Evolutionary conservation across 805 yeast genomes (phyloP).

Genomic region (Dipodascopsis uninucleata): DNA sequence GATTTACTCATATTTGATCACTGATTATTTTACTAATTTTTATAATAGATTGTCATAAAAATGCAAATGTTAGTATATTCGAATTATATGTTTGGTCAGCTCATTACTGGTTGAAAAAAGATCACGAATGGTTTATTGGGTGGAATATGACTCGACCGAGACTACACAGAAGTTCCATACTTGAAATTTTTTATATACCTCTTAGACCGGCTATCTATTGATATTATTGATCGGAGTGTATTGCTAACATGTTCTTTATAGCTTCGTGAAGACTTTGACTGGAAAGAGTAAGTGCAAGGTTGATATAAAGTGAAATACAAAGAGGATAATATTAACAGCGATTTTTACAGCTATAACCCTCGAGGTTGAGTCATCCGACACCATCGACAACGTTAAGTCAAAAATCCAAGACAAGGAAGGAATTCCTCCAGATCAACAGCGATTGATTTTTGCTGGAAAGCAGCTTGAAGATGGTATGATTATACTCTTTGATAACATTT

Average conservation of each 20-base stretch:
- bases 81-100: no score
- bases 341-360: slow-evolving; percentile 66
- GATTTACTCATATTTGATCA: no score
- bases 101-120: no score
- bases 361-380: slow-evolving; percentile 98
- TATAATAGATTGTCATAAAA: no score
- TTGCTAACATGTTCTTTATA: slow-evolving; percentile 9
- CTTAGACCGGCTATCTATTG: no score
- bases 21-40: no score
- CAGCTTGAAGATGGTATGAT: slow-evolving; percentile 81
- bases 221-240: background rate
- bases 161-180: no score
- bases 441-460: slow-evolving; percentile 99
- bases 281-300: slow-evolving; percentile 34
- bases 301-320: background rate
- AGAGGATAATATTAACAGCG: background rate
- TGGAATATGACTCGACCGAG: no score
- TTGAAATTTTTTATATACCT: no score
- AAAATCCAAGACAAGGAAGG: slow-evolving; percentile 99
- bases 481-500: background rate
- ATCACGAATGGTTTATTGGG: no score
- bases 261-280: slow-evolving; percentile 39
- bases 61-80: no score
- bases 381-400: slow-evolving; percentile 97
- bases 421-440: slow-evolving; percentile 99